Base-by-base conservation (phyloP, 2,329 filamentous ascomycete genomes). In the Penicillium glabrum region DNA sequence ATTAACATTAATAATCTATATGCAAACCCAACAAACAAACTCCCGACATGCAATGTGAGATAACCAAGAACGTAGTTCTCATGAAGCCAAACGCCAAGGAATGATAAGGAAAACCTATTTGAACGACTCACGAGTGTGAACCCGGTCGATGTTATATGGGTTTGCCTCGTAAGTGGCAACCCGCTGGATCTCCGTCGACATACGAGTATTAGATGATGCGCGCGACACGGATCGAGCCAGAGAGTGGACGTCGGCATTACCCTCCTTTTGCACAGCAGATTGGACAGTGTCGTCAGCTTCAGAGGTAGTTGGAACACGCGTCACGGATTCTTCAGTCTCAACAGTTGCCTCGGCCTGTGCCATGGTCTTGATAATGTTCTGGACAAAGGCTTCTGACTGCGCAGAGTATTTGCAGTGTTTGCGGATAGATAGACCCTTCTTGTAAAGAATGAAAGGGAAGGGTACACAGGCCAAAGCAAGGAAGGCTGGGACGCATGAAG, bases 361-460 rank as follows among this genome's bases (percentile, higher is more conserved):
- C 26, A 45, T 46, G 6, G 39, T 54, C 11, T 44, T 56, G 13
- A 65, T 56, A 27, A 64, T 46, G 6, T 50, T 60, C 35, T 66
- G 63, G 29, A 66, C 60, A 44, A 66, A 67, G 6, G 65, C 64
- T 39, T 68, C 65, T 0, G 73, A 73, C 50, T 75, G 67, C 2
- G 67, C 74, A 19, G 75, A 70, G 57, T 71, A 78, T 60, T 76
- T 75, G 69, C 75, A 78, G 57, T 74, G 69, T 49, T 70, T 69
- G n/a, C 77, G 70, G 53, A 79, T 75, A 3, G 57, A 51, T 10
- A 69, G 57, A 21, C 76, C 77, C 58, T 77, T 76, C 59, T 74
- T 75, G 66, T 78, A 78, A 53, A 79, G 74, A 26, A 79, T 58
- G 65, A 78, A 77, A 3, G 76, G 76, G 55, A 79, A 77, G 0